Evolutionary conservation across 805 yeast genomes (phyloP), one percentile per base, ranked within the genome.

Genomic region (Myxozyma monticola): DNA sequence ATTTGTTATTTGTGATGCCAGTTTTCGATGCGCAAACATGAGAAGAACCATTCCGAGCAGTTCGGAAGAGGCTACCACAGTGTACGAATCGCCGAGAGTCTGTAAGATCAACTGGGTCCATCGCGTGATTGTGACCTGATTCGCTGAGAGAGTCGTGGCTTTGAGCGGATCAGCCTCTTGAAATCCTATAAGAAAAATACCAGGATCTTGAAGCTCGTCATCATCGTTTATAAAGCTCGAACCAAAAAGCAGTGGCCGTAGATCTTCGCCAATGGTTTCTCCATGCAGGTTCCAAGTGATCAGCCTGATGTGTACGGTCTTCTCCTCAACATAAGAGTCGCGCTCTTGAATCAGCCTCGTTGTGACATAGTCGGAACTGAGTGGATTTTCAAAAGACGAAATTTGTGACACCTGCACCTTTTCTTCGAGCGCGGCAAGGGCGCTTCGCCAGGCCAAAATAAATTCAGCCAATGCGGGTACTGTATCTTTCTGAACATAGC

Each of bases 41-140:
- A 79, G 67, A 1, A 79, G 71, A 26, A 78, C 74, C 31, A 80
- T 62, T 0, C 84, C 85, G 14, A 81, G 64, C 5, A 81, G 68
- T 41, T 80, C 81, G 40, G 73, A 71, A 3, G 75, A 68, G 12
- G 73, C 67, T 1, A 78, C 57, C 10, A 73, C 66, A 14, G 64
- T 53, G 57, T 73, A 76, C 25, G 50, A 59, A 24, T 40, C 42
- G 5, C 59, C 64, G 6, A 68, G 54, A 7, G 60, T 55, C 18
- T 58, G 56, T 25, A 57, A 57, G 18, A 68, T 48, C 17, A 50
- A 50, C 21, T 51, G 54, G 9, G 57, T 50, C 33, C 65, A 61
- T 4, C 56, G 37, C 12, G 56, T 56, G 37, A 66, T 55, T 0
- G 71, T 71, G 14, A 48, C 57, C 25, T 60, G 53, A 53, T 66